Conservation (phyloP, 2,329 filamentous ascomycete species). For the Diplodia corticola region DNA sequence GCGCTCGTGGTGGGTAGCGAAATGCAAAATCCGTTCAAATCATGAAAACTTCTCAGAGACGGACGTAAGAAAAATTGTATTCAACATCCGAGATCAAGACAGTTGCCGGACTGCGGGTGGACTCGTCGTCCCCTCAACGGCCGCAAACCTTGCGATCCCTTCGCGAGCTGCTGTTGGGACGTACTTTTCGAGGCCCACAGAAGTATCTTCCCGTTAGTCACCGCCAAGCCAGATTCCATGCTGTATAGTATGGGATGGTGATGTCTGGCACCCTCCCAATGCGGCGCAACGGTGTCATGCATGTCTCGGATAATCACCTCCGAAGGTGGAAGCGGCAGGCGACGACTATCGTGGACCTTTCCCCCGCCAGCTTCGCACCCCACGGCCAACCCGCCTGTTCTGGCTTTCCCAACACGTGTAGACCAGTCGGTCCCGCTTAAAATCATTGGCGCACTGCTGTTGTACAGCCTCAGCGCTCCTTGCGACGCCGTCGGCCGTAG, state of each 20-base stretch:
- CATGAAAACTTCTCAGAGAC: background rate
- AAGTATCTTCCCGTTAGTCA: background rate
- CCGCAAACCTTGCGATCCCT: background rate
- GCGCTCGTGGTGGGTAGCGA: background rate
- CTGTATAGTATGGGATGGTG: background rate
- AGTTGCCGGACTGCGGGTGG: background rate
- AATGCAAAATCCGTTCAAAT: background rate
- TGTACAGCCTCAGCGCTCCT: background rate
- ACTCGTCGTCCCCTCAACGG: background rate
- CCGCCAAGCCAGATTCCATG: background rate
- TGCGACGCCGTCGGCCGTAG: background rate
- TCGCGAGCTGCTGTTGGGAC: background rate
- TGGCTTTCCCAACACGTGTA: background rate
- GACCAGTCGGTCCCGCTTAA: background rate
- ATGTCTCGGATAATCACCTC: conserved; percentile 18
- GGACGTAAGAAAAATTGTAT: too few relatives aligned
- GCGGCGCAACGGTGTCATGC: background rate
- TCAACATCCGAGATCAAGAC: background rate
- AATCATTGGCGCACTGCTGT: background rate
- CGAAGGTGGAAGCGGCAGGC: background rate
- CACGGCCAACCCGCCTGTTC: background rate
- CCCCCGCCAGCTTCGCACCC: background rate
- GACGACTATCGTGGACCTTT: background rate
- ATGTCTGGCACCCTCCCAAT: background rate
- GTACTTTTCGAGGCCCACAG: background rate